These are phyloP conservation scores for Fraxinus greggii DNA, from an alignment of 305 asterid genomes.

Conservation along the genomic window DNA sequence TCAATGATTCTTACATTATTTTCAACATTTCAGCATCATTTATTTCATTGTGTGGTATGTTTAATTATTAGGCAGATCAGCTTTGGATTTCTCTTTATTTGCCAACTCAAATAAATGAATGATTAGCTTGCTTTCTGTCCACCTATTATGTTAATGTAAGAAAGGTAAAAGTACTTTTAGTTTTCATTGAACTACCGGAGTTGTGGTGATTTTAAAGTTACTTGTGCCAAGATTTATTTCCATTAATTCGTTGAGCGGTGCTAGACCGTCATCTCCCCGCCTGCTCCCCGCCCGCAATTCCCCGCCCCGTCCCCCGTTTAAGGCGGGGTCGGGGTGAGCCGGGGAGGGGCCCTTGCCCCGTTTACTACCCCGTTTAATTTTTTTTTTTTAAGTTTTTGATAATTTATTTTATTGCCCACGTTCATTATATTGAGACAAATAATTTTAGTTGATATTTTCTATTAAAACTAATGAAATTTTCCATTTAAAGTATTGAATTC, in stretches of 20 bases:
- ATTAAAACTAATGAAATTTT: too few species aligned
- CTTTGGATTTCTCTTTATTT: not conserved
- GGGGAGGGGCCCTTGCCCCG: too few species aligned
- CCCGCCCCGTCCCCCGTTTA: too few species aligned
- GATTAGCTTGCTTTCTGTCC: not conserved
- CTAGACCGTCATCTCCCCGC: not conserved
- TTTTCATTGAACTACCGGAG: not conserved
- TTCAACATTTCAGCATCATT: constrained; percentile 11
- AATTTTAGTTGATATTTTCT: too few species aligned
- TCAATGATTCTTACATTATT: constrained; percentile 1
- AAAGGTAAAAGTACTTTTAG: not conserved
- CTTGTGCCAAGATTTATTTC: not conserved
- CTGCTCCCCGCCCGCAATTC: too few species aligned
- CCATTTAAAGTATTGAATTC: too few species aligned
- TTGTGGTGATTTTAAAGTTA: not conserved
- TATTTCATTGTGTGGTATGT: not conserved
- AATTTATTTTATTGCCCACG: too few species aligned
- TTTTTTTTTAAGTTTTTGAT: too few species aligned
- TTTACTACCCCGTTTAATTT: too few species aligned
- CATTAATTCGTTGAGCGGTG: not conserved
- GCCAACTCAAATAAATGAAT: not conserved
- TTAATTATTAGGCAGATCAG: constrained; percentile 2
- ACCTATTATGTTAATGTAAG: not conserved
- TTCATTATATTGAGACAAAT: too few species aligned
- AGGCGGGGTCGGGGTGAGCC: too few species aligned